Base-by-base conservation (phyloP, 345 rosid species). In the Isatis tinctoria region DNA sequence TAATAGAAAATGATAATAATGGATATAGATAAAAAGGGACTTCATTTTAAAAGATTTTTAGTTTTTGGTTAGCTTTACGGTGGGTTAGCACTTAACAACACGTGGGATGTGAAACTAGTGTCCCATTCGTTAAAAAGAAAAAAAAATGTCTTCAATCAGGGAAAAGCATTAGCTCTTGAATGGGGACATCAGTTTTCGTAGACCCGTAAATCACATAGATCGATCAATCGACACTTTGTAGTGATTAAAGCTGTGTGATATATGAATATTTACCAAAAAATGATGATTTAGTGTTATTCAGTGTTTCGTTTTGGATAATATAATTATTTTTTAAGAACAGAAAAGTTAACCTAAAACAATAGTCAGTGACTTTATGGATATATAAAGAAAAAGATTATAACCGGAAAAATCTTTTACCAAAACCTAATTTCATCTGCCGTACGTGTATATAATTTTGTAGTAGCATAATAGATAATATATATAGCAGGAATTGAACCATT, bases 1-100 rank as follows among this genome's bases (percentile, higher is more conserved):
- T 17, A 9, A 10, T 59, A 26, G 37, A 67, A 67, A 65, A 58
- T 14, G 44, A 48, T 26, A 58, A 47, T 66, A 67, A 65, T 45
- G 30, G 59, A 54, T 43, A 24, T 43, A 33, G 39, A 53, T 73
- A 18, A 20, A 73, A 30, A 20, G 37, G 36, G 27, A 51, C 37
- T 39, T 60, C 49, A 39, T 28, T 28, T 3, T 28, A 1, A 1
- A 1, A 1, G 0, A 1, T 28, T 28, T 3, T 28, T 4, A 18
- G 14, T 47, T 3, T 60, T 5, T 22, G 36, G 49, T 48, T 28
- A 39, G 54, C 69, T 40, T 51, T 26, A 0, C 17, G 61, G 75
- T 27, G 44, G 63, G 12, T 49, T 24, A 36, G 60, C 43, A n/a
- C n/a, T n/a, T n/a, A n/a, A n/a, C n/a, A 52, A 72, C 32, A 72